These are phyloP conservation scores for Castanospermum australe DNA, from an alignment of 306 rosid species.

Conservation along the genomic window DNA sequence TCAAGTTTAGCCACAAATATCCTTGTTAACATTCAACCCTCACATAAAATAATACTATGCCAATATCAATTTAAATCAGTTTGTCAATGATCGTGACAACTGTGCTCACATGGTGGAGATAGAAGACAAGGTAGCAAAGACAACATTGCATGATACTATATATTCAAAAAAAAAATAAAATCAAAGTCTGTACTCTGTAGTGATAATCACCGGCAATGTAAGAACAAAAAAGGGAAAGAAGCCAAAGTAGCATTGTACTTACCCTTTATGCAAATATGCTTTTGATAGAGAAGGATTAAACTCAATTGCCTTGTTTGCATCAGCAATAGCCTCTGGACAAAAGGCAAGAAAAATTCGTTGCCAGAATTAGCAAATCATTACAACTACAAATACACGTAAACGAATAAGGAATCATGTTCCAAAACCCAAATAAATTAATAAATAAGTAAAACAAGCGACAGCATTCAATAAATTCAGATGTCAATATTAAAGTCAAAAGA, in stretches of 20 bases:
- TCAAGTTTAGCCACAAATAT: not conserved
- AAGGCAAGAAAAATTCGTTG: slow-evolving; percentile 3
- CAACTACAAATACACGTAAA: too few species aligned
- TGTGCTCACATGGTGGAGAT: not conserved
- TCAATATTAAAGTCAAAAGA: too few species aligned
- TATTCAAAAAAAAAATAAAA: not conserved
- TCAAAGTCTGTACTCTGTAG: not conserved
- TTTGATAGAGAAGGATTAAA: slow-evolving; percentile 56
- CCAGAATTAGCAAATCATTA: not conserved
- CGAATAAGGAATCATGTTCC: not conserved
- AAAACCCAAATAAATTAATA: not conserved
- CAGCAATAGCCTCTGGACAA: slow-evolving; percentile 77
- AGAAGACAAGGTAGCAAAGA: not conserved
- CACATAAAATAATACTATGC: not conserved
- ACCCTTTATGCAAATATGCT: slow-evolving; percentile 92
- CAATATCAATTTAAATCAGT: not conserved
- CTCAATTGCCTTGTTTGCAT: slow-evolving; percentile 84
- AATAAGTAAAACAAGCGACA: not conserved
- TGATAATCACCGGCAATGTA: not conserved
- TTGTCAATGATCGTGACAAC: not conserved
- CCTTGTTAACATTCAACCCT: not conserved
- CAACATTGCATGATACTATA: not conserved
- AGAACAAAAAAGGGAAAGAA: not conserved
- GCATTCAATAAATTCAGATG: not conserved
- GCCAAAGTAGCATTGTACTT: not conserved